Conservation (phyloP, 2,329 filamentous ascomycete genomes). For the Furcasterigmium furcatum region DNA sequence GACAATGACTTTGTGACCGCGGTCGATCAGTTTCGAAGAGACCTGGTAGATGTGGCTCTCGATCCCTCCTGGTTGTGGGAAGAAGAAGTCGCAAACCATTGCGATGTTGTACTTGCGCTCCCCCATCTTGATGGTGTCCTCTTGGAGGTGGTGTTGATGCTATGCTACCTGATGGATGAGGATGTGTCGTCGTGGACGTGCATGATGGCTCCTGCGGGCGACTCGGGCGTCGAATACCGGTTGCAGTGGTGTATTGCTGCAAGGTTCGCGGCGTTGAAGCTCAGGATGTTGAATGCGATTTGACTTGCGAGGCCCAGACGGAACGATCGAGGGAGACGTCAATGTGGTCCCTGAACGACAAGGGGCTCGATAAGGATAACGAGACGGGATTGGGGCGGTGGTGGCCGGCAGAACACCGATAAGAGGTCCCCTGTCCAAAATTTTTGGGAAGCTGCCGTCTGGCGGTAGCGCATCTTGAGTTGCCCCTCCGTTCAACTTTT, state of each 20-base stretch:
- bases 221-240: too few species aligned
- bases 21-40: slow-evolving; percentile 92
- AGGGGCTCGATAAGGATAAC: slow-evolving; percentile 20
- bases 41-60: slow-evolving; percentile 99
- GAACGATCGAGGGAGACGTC: neutral
- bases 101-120: slow-evolving; percentile 62
- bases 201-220: too few species aligned
- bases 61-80: slow-evolving; percentile 91
- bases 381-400: slow-evolving; percentile 27
- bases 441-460: slow-evolving; percentile 18
- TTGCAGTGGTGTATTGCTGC: too few species aligned
- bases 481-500: slow-evolving; percentile 7
- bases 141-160: neutral
- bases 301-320: too few species aligned
- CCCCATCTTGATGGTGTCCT: slow-evolving; percentile 35
- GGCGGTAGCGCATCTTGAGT: too few species aligned
- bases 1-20: slow-evolving; percentile 96
- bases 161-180: slow-evolving; percentile 2
- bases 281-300: too few species aligned
- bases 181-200: neutral
- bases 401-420: slow-evolving; percentile 30
- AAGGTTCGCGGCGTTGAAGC: too few species aligned
- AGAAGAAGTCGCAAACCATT: slow-evolving; percentile 99
- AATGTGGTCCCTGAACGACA: neutral
- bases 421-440: slow-evolving; percentile 29